Conservation (phyloP, 2,329 filamentous ascomycete genomes). For the Aspergillus sp. region DNA sequence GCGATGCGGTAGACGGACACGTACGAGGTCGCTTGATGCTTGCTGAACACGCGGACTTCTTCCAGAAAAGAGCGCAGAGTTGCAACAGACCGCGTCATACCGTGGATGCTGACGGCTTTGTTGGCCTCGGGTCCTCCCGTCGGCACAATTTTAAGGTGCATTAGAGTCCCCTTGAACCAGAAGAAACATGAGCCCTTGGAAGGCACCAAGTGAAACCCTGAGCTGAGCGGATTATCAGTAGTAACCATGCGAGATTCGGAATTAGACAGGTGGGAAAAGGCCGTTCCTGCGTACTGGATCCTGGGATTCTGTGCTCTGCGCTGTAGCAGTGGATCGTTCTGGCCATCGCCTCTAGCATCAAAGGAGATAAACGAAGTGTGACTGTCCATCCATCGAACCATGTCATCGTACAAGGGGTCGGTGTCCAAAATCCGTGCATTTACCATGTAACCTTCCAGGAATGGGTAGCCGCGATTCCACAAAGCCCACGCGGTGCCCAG, state of each 20-base stretch:
- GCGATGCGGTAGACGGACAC: conserved; percentile 59
- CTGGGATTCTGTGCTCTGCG: background rate
- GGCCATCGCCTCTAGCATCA: conserved; percentile 40
- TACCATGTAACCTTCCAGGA: conserved; percentile 12
- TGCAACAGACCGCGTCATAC: conserved; percentile 13
- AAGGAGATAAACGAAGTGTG: conserved; percentile 52
- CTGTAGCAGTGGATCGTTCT: conserved; percentile 39
- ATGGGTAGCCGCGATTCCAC: background rate
- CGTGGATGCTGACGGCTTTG: conserved; percentile 12
- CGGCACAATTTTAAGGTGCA: conserved; percentile 9
- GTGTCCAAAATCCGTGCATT: conserved; percentile 46
- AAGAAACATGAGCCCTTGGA: conserved; percentile 17
- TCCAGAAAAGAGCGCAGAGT: conserved; percentile 25
- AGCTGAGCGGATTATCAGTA: background rate
- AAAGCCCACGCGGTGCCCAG: background rate
- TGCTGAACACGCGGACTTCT: conserved; percentile 54
- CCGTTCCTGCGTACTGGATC: no score
- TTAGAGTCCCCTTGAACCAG: conserved; percentile 14
- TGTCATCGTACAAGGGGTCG: conserved; percentile 59
- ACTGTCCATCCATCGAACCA: conserved; percentile 52
- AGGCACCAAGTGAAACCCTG: conserved; percentile 25
- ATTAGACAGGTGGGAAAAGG: no score
- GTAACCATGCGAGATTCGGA: background rate
- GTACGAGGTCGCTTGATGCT: conserved; percentile 38
- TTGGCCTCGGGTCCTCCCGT: background rate